phyloP scores from a whole-genome alignment of 73 alveolate genomes.

The Halteria grandinella region DNA sequence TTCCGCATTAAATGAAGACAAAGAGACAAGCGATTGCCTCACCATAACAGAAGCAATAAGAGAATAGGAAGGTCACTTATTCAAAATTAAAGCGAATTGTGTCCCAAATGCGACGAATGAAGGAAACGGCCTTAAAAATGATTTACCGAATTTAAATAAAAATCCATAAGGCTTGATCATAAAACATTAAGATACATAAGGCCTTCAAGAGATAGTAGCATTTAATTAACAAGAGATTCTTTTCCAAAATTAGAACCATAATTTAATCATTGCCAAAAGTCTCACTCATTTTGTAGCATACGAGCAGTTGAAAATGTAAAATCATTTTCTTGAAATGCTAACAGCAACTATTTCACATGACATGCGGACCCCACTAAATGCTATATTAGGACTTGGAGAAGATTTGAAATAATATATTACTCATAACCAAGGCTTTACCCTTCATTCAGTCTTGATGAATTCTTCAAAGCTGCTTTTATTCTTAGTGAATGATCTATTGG shows the following conservation, averaged over 20 bases:
- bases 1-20: too few species aligned
- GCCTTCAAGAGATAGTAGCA: too few species aligned
- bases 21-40: too few species aligned
- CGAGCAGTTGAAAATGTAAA: neutral
- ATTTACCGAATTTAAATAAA: too few species aligned
- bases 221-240: too few species aligned
- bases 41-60: too few species aligned
- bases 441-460: neutral
- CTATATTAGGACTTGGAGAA: neutral
- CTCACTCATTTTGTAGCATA: neutral
- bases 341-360: conserved; percentile 13
- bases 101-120: too few species aligned
- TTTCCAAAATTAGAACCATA: neutral
- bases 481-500: neutral
- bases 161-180: too few species aligned
- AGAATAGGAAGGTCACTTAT: too few species aligned
- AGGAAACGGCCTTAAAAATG: too few species aligned
- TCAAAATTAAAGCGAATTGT: too few species aligned
- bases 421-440: neutral
- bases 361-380: conserved; percentile 5
- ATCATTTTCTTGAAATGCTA: conserved; percentile 2
- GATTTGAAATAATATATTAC: neutral
- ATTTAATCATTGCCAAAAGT: neutral
- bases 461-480: neutral
- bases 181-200: too few species aligned